Evolutionary conservation across 176 grass and related monocot species (phyloP), one percentile per base, ranked within the genome.

Genomic region (Puccinellia tenuiflora): DNA sequence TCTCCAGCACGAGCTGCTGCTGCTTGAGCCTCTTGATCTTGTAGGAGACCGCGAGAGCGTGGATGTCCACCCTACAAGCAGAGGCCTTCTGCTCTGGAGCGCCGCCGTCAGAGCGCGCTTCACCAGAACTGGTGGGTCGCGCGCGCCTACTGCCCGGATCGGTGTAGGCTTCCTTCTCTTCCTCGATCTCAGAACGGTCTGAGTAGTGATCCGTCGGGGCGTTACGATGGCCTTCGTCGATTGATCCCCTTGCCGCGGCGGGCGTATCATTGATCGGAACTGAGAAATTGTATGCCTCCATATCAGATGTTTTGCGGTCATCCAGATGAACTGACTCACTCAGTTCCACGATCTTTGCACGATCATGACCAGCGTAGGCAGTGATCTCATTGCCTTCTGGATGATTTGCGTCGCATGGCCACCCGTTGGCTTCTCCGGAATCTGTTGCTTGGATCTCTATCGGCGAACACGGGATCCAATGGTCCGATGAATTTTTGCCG

Each of bases 1-100:
- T 91, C 78, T 94, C 86, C 2, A 97, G 90, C 65, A 86, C 63
- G 28, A 85, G 26, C 47, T 92, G 82, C 80, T 97, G 94, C 78
- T 94, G 92, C 77, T 87, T 97, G 12, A 97, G 83, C 85, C 94
- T 79, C 89, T 92, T 97, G 88, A 97, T 97, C 87, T 97, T 97
- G 88, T 97, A 94, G 73, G 94, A 97, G 38, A 97, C 88, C 2
- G 90, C 94, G 9, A 97, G 77, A 15, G 92, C 87, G 59, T 92
- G 92, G 59, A 97, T 94, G 79, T 94, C 94, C 43, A 88, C 88
- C 80, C 92, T 97, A 60, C 82, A 85, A 48, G 80, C 76, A 6
- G 88, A 77, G 29, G 55, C 38, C 78, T 83, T 97, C 43, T 76
- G 82, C 3, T 52, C 21, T 7, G 52, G 52, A 8, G 43, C 76